phyloP scores from a whole-genome alignment of 352 stramenopile species.

The Phytophthora cryptogea region DNA sequence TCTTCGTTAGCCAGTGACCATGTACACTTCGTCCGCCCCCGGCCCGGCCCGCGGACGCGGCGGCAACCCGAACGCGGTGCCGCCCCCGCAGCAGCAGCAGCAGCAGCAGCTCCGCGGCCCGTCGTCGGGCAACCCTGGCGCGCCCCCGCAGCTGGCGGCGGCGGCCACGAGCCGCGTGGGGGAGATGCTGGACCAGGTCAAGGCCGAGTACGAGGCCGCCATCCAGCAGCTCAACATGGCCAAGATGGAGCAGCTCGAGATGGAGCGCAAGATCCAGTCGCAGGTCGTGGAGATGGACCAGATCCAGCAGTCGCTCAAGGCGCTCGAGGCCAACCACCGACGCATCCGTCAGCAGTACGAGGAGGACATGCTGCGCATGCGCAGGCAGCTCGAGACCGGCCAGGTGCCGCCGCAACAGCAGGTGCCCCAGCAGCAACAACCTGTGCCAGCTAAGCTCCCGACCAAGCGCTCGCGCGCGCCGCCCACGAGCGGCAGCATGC shows the following conservation, averaged over 20 bases:
- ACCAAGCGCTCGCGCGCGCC: slow-evolving; percentile 56
- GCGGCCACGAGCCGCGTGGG: slow-evolving; percentile 62
- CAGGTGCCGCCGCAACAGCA: slow-evolving; percentile 36
- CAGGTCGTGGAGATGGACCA: slow-evolving; percentile 90
- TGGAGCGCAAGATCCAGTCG: slow-evolving; percentile 88
- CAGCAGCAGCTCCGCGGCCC: slow-evolving; percentile 67
- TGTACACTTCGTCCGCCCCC: slow-evolving; percentile 76
- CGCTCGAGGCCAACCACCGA: slow-evolving; percentile 80
- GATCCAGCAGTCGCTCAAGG: slow-evolving; percentile 88
- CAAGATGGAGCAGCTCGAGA: slow-evolving; percentile 89
- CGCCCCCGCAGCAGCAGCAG: slow-evolving; percentile 54
- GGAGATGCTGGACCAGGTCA: slow-evolving; percentile 87
- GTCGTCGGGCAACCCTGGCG: slow-evolving; percentile 49
- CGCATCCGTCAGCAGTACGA: slow-evolving; percentile 87
- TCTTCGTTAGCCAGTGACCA: slow-evolving; percentile 15
- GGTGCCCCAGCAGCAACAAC: slow-evolving; percentile 49
- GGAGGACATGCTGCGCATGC: slow-evolving; percentile 85
- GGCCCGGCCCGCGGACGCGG: slow-evolving; percentile 57
- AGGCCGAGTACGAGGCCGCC: slow-evolving; percentile 81
- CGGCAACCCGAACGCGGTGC: slow-evolving; percentile 52
- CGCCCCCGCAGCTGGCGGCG: slow-evolving; percentile 33
- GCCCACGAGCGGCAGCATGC: slow-evolving; percentile 47
- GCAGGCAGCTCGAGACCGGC: slow-evolving; percentile 76
- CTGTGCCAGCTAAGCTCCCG: slow-evolving; percentile 44
- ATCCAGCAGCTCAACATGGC: slow-evolving; percentile 88